A percentile compares a stretch with the other conserved stretches of the same genome.
These are phyloP conservation scores for Kwoniella botswanensis DNA, from an alignment of 768 basidiomycete genomes.

Conservation along the genomic window DNA sequence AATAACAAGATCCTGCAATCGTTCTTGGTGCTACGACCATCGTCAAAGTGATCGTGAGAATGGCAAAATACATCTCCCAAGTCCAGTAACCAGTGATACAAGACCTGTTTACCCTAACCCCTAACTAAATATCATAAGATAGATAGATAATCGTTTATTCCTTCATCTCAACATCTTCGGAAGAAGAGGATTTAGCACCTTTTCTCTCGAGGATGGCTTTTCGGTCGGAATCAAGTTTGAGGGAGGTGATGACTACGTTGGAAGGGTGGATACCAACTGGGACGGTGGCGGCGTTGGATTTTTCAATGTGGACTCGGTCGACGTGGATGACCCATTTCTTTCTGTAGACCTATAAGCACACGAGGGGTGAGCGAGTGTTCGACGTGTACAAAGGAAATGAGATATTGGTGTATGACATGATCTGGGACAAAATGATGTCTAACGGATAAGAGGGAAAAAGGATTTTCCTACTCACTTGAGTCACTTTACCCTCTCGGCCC, in stretches of 20 bases:
- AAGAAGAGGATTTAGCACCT: constrained; percentile 46
- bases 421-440: not conserved
- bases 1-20: too few species aligned
- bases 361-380: not conserved
- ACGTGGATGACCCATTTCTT: constrained; percentile 99
- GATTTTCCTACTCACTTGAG: constrained; percentile 59
- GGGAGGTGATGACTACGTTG: constrained; percentile 90
- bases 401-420: not conserved
- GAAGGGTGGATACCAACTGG: constrained; percentile 95
- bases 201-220: constrained; percentile 58
- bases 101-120: constrained; percentile 1
- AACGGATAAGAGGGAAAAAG: not conserved
- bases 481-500: constrained; percentile 97
- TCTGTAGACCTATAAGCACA: constrained; percentile 77
- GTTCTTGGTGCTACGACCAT: too few species aligned
- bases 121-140: not conserved
- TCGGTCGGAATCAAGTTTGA: constrained; percentile 67
- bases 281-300: constrained; percentile 91
- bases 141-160: constrained; percentile 34
- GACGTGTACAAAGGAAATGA: not conserved
- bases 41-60: constrained; percentile 7
- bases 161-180: constrained; percentile 58
- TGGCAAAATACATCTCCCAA: constrained; percentile 15
- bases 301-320: constrained; percentile 96
- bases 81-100: not conserved